Base-by-base conservation (phyloP, 768 basidiomycete species). In the Boletus pseudopeckii region DNA sequence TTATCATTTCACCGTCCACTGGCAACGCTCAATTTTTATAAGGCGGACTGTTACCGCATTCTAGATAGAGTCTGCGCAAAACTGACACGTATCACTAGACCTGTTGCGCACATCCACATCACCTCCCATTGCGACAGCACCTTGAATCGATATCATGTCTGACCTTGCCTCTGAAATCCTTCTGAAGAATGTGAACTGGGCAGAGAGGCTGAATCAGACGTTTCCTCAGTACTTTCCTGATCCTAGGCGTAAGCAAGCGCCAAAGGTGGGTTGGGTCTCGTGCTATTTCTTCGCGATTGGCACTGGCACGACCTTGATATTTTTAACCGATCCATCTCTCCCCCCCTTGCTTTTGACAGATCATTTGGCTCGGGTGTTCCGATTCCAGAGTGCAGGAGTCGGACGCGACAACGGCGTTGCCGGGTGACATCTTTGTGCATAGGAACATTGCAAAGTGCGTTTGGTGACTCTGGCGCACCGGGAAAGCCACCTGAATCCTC, bases 331-430 rank as follows among this genome's bases (percentile, higher is more conserved):
- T 9, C 7, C 18, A 13, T n/a, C 13, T n/a, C n/a, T n/a, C n/a
- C n/a, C n/a, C n/a, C 17, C 24, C 18, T 11, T 22, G 32, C 18
- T 11, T 2, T 26, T 7, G 11, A 18, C 38, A 89, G 88, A 75
- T 85, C 11, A 80, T 88, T 61, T 90, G 86, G 87, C 81, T 90
- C 64, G 86, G 88, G 46, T 90, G 88, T 68, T 80, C 90, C 36
- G 92, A 95, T 69, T 93, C 90, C 11, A 78, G 92, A 57, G 88
- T 92, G 3, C 90, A 90, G 18, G 91, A 92, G 68, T 82, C 82
- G 34, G 85, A 89, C 59, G 73, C 89, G 52, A 84, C 83, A 34
- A 81, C 75, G 34, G 75, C 82, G 9, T 77, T 77, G 57, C 92
- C 92, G 0, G 91, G 92, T 49, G 86, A 86, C 41, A 81, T 90